Evolutionary conservation across 495 filamentous ascomycete species (phyloP).

Genomic region (Penicillium taxi): DNA sequence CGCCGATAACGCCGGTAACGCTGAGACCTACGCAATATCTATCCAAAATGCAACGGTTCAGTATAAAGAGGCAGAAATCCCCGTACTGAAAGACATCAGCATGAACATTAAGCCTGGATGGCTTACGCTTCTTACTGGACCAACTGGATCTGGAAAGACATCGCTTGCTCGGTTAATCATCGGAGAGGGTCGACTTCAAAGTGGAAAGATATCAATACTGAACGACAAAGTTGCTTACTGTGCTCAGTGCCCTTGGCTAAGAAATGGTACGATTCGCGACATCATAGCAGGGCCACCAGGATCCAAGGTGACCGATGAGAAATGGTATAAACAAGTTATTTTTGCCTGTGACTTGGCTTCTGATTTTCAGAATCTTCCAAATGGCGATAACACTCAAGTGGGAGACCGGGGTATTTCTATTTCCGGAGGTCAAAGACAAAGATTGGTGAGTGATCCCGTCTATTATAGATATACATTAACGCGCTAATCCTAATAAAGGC

Average conservation of each 20-base stretch:
- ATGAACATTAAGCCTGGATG: neutral
- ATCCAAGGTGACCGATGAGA: neutral
- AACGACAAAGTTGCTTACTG: neutral
- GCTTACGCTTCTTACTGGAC: neutral
- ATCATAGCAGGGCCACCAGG: neutral
- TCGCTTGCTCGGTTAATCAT: neutral
- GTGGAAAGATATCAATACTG: neutral
- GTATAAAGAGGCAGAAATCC: neutral
- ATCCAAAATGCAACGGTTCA: neutral
- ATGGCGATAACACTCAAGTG: neutral
- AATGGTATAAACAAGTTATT: neutral
- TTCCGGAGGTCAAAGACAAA: neutral
- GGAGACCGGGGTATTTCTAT: neutral
- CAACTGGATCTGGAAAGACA: neutral
- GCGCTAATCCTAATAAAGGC: constrained; percentile 4
- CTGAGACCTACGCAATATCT: neutral
- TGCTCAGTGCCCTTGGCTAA: neutral
- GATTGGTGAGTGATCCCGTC: neutral
- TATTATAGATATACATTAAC: neutral
- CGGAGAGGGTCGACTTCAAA: neutral
- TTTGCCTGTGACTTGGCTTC: neutral
- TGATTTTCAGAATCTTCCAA: neutral
- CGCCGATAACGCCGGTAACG: neutral
- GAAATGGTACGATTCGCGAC: neutral
- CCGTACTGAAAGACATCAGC: neutral